These are phyloP conservation scores for Pythium folliculosum DNA, from an alignment of 352 stramenopile species.

Conservation along the genomic window DNA sequence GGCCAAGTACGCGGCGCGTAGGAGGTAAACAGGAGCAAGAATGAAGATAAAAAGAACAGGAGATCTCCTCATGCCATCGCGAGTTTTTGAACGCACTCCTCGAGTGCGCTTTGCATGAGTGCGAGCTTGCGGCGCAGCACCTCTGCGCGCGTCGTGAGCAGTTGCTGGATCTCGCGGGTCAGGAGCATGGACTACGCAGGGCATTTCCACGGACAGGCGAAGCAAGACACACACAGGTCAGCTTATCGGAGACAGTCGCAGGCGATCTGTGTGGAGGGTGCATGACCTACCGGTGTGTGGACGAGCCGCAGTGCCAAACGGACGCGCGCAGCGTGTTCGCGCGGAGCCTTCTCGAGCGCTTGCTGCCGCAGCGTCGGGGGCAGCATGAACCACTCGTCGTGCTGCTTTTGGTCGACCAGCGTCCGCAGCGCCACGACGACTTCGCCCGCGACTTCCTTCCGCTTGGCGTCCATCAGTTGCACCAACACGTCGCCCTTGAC, in stretches of 20 bases:
- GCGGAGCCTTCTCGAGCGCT: conserved; percentile 44
- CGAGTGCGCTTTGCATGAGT: conserved; percentile 41
- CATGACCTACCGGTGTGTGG: conserved; percentile 51
- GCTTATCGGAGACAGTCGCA: too few relatives aligned
- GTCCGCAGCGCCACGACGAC: conserved; percentile 42
- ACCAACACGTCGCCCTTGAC: conserved; percentile 44
- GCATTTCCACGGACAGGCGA: neutral
- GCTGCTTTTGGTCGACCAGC: conserved; percentile 62
- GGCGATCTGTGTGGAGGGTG: too few relatives aligned
- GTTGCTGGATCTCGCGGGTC: conserved; percentile 49
- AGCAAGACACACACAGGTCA: too few relatives aligned
- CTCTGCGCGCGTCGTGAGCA: conserved; percentile 36
- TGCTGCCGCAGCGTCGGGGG: conserved; percentile 65
- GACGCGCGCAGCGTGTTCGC: conserved; percentile 40
- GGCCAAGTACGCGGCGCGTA: conserved; percentile 61
- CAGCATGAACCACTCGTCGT: conserved; percentile 57
- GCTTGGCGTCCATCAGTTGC: conserved; percentile 56
- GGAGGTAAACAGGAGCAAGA: conserved; percentile 1
- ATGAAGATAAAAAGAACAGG: neutral
- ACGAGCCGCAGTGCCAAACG: conserved; percentile 41
- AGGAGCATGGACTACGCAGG: conserved; percentile 50
- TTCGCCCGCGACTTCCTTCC: conserved; percentile 53
- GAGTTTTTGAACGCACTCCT: conserved; percentile 24
- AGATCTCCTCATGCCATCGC: neutral
- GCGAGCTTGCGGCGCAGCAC: conserved; percentile 32